Evolutionary conservation across 2,329 filamentous ascomycete species (phyloP), one percentile per base, ranked within the genome.

Genomic region (Pseudomassariella vexata): DNA sequence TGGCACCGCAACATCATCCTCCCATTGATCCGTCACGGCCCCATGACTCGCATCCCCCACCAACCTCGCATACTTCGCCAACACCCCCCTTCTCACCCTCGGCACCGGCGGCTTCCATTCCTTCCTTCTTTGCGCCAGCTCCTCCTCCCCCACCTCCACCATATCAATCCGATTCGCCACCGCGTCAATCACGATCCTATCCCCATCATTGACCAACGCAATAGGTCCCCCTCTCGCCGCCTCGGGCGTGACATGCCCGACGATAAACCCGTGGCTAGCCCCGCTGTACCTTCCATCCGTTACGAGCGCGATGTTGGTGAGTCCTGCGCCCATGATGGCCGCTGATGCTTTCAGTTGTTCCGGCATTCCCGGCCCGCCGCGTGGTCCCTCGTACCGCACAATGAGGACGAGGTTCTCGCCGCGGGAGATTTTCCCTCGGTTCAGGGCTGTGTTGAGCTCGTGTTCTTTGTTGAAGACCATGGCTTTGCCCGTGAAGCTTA

Each of bases 361-460:
- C 2, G 89, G 90, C 90, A 96, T 96, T 25, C 90, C 90, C 0
- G 90, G 90, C 0, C 90, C 90, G 40, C 90, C 90, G 54, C 86
- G 89, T 9, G 90, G 90, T 0, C 90, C 90, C 56, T 96, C 90
- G 55, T 95, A 95, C 15, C 90, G 81, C 33, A 96, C 88, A 19
- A 95, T 79, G 18, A 95, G 66, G 14, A 95, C 90, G 10, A 94
- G 71, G 52, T 94, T 92, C 52, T 92, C 86, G 38, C 76, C 76
- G 21, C 77, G 76, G 1, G 77, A 75, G 28, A 87, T 83, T 30
- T 69, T 55, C 15, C 82, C 82, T 28, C 64, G 63, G 32, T 72
- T 73, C 7, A 96, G 69, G 0, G 89, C 88, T 1, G 69, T 62
- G 55, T 94, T 79, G 26, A 95, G 77, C 45, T 81, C 72, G 45